Conservation (phyloP, 1,284 basidiomycete species). For the Tetrapyrgos nigripes region DNA sequence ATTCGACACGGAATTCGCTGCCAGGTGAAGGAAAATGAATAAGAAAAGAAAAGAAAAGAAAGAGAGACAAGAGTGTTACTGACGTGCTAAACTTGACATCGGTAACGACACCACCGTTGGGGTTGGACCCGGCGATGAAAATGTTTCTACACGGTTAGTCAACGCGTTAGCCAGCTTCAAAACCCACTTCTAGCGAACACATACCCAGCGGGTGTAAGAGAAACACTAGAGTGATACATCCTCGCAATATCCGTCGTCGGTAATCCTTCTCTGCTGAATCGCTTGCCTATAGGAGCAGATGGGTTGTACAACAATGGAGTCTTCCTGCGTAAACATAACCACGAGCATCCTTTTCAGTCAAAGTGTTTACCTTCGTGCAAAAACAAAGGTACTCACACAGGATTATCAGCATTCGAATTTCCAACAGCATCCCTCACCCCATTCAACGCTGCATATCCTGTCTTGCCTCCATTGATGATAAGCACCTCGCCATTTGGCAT, state of each 20-base stretch:
- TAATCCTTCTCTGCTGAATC: constrained; percentile 53
- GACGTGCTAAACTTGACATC: constrained; percentile 38
- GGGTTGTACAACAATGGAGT: constrained; percentile 61
- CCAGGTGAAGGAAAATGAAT: constrained; percentile 17
- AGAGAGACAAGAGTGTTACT: constrained; percentile 9
- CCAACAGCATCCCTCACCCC: constrained; percentile 41
- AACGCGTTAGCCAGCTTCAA: too few relatives aligned
- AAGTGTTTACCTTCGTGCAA: not conserved
- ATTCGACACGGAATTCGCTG: constrained; percentile 57
- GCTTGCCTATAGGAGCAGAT: constrained; percentile 44
- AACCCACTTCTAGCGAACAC: too few relatives aligned
- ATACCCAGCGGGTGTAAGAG: constrained; percentile 44
- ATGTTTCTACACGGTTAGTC: constrained; percentile 38
- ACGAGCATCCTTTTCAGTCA: not conserved
- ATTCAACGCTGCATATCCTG: constrained; percentile 55
- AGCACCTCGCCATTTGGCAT: constrained; percentile 59
- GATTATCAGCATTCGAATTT: constrained; percentile 54
- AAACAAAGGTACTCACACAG: constrained; percentile 22
- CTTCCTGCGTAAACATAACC: constrained; percentile 27
- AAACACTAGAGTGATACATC: constrained; percentile 51
- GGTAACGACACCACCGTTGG: constrained; percentile 44
- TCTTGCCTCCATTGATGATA: constrained; percentile 52
- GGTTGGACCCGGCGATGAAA: constrained; percentile 57
- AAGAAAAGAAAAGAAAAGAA: too few relatives aligned
- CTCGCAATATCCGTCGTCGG: constrained; percentile 51